A percentile compares a stretch with the other conserved stretches of the same genome.
Evolutionary conservation across 176 grass and related monocot species (phyloP).

Genomic region (Avena atlantica): DNA sequence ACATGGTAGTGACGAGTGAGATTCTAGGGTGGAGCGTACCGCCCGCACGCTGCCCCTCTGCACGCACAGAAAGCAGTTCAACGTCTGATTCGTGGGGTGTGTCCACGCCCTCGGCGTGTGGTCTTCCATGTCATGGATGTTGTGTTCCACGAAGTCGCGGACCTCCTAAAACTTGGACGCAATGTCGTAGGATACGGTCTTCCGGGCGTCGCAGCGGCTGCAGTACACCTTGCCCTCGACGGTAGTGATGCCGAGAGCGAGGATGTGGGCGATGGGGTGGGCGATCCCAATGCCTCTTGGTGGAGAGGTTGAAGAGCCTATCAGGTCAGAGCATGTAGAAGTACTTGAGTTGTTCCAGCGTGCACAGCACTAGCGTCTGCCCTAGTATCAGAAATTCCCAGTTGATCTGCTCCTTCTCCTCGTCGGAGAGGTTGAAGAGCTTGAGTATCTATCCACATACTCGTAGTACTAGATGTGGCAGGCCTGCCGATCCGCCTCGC

Average conservation of each 20-base stretch:
- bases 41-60: slow-evolving; percentile 29
- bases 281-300: too few species aligned
- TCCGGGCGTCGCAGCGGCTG: slow-evolving; percentile 9
- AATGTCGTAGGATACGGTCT: slow-evolving; percentile 11
- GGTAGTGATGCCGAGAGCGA: neutral
- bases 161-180: slow-evolving; percentile 39
- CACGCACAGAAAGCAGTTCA: neutral
- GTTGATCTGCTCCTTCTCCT: slow-evolving; percentile 54
- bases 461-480: too few species aligned
- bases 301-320: too few species aligned
- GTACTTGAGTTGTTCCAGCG: slow-evolving; percentile 62
- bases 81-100: too few species aligned
- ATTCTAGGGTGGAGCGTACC: neutral
- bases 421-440: too few species aligned
- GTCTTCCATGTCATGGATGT: slow-evolving; percentile 37
- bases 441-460: too few species aligned
- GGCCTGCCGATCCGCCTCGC: too few species aligned
- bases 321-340: slow-evolving; percentile 37
- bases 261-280: neutral
- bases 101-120: slow-evolving; percentile 29
- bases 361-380: slow-evolving; percentile 53
- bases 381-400: slow-evolving; percentile 67
- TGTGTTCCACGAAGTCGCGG: neutral
- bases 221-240: slow-evolving; percentile 49
- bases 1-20: too few species aligned